Evolutionary conservation across 139 green algal genomes (phyloP).

Genomic region (Nannochloris sp.): DNA sequence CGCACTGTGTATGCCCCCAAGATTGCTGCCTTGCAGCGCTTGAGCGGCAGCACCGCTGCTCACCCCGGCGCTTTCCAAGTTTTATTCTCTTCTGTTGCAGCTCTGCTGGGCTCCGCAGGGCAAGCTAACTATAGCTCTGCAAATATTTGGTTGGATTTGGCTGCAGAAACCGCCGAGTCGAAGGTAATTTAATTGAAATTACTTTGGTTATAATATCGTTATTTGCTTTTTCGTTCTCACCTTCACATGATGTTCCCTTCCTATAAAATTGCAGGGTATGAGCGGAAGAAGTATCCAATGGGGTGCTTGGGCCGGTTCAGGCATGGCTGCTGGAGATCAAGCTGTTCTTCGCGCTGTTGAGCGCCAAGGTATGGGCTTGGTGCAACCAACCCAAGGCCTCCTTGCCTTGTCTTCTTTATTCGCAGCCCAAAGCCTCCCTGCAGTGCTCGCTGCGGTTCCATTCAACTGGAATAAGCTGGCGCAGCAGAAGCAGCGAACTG

Average conservation of each 20-base stretch:
- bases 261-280: constrained; percentile 16
- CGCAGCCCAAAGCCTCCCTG: background rate
- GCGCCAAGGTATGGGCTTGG: constrained; percentile 56
- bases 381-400: constrained; percentile 27
- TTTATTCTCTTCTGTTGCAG: constrained; percentile 44
- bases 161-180: background rate
- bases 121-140: constrained; percentile 73
- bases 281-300: constrained; percentile 35
- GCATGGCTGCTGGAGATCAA: constrained; percentile 44
- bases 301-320: constrained; percentile 30
- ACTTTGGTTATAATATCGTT: no score
- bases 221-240: background rate
- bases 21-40: background rate
- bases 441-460: constrained; percentile 15
- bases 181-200: constrained; percentile 3
- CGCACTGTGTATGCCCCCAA: constrained; percentile 46
- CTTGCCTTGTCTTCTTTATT: background rate
- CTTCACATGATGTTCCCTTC: no score
- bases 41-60: background rate
- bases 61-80: background rate
- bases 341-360: constrained; percentile 38
- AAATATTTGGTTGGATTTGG: constrained; percentile 59
- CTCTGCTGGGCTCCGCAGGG: constrained; percentile 60
- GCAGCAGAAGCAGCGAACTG: background rate
- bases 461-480: constrained; percentile 10